phyloP scores from a whole-genome alignment of 192 early-diverging fungal species.

The Coemansia guatemalensis region DNA sequence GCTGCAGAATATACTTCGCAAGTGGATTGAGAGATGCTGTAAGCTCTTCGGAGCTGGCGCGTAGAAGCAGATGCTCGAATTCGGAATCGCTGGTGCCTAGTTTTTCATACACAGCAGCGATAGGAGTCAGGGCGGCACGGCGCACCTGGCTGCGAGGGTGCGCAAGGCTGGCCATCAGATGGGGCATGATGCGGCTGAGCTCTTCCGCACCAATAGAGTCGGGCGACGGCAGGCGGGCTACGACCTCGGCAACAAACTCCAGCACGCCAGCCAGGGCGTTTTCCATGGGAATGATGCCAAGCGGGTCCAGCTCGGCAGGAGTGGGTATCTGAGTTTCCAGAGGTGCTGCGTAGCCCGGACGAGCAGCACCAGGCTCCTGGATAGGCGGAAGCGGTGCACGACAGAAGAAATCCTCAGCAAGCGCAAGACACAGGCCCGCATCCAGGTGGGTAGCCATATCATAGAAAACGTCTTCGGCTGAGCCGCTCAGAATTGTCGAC shows the following conservation, averaged over 20 bases:
- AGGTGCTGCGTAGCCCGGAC: conserved; percentile 26
- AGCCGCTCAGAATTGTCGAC: conserved; percentile 50
- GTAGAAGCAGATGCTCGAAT: conserved; percentile 41
- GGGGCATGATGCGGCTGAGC: conserved; percentile 44
- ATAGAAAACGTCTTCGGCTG: conserved; percentile 50
- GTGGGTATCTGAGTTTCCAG: conserved; percentile 19
- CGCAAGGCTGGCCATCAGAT: conserved; percentile 30
- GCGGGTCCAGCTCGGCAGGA: conserved; percentile 31
- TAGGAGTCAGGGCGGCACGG: conserved; percentile 45
- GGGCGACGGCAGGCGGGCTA: conserved; percentile 26
- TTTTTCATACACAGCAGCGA: conserved; percentile 32
- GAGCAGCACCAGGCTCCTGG: conserved; percentile 8
- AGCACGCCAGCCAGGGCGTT: conserved; percentile 52
- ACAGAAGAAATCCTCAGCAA: conserved; percentile 46
- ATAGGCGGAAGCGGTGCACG: conserved; percentile 38
- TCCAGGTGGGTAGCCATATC: conserved; percentile 50
- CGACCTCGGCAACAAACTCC: conserved; percentile 45
- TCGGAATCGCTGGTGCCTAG: conserved; percentile 27
- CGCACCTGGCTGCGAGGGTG: conserved; percentile 54
- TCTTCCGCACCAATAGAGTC: conserved; percentile 24
- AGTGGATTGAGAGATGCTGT: conserved; percentile 32
- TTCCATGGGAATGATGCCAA: conserved; percentile 50
- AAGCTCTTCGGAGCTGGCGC: conserved; percentile 20
- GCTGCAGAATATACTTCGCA: conserved; percentile 30
- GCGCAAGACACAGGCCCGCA: conserved; percentile 42